Percentiles rank a stretch among this genome's conserved stretches.
These are phyloP conservation scores for Hippophae rhamnoides DNA, from an alignment of 306 rosid genomes.

Conservation along the genomic window DNA sequence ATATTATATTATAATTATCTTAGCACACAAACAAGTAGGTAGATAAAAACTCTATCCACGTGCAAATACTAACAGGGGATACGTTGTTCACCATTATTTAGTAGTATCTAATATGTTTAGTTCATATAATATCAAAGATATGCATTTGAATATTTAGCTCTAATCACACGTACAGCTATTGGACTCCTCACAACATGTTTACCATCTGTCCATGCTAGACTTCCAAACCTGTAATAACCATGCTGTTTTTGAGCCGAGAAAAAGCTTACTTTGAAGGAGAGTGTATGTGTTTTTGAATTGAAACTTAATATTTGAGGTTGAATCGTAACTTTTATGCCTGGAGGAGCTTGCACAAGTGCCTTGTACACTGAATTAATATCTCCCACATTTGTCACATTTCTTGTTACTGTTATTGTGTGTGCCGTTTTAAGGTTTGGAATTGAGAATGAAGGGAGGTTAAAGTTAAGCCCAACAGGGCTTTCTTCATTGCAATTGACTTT, in stretches of 20 bases:
- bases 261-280: constrained; percentile 26
- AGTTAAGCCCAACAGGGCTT: constrained; percentile 18
- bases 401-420: constrained; percentile 10
- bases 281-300: constrained; percentile 21
- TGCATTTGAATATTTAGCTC: no score
- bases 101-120: no score
- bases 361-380: constrained; percentile 16
- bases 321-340: constrained; percentile 20
- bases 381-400: constrained; percentile 39
- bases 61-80: no score
- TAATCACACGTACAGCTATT: constrained; percentile 19
- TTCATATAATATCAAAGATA: no score
- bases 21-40: no score
- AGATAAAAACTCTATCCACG: no score
- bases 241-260: constrained; percentile 16
- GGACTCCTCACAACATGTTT: constrained; percentile 34
- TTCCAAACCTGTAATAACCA: constrained; percentile 30
- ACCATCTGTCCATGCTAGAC: constrained; percentile 37
- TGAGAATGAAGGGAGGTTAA: constrained; percentile 35
- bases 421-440: constrained; percentile 23
- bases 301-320: constrained; percentile 26
- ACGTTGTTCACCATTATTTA: no score
- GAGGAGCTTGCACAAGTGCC: constrained; percentile 23
- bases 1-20: no score
- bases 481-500: constrained; percentile 21